These are phyloP conservation scores for Diaporthe sp. DNA, from an alignment of 2,329 filamentous ascomycete species.

Conservation along the genomic window DNA sequence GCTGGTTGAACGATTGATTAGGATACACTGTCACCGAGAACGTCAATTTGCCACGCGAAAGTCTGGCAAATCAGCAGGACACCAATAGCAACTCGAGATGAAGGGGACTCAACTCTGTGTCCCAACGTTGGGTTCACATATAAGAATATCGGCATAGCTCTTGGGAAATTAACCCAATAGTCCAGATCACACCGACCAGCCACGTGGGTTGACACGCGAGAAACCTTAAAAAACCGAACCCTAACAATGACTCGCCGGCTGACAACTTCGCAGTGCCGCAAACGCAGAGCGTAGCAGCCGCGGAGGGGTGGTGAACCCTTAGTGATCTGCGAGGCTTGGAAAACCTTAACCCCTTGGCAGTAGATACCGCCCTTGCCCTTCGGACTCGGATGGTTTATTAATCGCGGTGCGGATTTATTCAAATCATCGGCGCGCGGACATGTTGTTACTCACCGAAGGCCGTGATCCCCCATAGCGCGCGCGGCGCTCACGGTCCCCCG, in stretches of 20 bases:
- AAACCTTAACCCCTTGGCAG: not conserved
- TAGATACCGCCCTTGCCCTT: no score
- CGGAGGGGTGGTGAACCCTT: not conserved
- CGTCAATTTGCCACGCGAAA: not conserved
- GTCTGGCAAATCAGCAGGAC: not conserved
- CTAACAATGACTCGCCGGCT: constrained; percentile 19
- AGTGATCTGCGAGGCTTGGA: not conserved
- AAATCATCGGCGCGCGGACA: no score
- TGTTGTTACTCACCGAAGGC: not conserved
- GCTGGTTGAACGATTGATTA: not conserved
- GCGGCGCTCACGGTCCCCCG: not conserved
- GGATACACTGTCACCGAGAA: not conserved
- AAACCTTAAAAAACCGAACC: not conserved
- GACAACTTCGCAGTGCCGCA: constrained; percentile 20
- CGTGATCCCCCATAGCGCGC: not conserved
- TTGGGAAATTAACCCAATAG: not conserved
- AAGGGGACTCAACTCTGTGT: no score
- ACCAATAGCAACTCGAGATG: not conserved
- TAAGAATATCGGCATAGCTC: not conserved
- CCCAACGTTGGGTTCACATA: not conserved
- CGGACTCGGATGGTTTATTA: no score
- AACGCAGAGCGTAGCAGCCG: not conserved
- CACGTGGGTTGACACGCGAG: constrained; percentile 33
- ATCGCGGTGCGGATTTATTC: no score
- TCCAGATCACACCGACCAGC: not conserved